Conservation (phyloP, 306 rosid species). For the Castanea sativa region DNA sequence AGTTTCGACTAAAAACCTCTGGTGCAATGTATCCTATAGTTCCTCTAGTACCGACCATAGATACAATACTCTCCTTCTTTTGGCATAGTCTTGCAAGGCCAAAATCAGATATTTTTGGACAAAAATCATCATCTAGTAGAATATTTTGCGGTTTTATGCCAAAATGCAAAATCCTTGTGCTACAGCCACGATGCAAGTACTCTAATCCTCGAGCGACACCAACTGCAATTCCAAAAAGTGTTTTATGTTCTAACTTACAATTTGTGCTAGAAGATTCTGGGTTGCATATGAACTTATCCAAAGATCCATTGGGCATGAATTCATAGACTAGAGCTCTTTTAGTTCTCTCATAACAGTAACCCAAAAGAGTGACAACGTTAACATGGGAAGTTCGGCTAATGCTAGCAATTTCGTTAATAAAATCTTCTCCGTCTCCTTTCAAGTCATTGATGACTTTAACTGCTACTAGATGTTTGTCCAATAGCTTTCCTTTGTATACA, state of each 20-base stretch:
- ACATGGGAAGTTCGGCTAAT: too few species aligned
- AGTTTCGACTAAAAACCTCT: constrained; percentile 20
- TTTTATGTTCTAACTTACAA: constrained; percentile 16
- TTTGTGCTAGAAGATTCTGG: not conserved
- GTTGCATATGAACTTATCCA: constrained; percentile 30
- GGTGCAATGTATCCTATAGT: too few species aligned
- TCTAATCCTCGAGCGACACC: constrained; percentile 41
- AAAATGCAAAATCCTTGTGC: constrained; percentile 36
- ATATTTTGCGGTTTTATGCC: constrained; percentile 9
- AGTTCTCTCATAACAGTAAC: too few species aligned
- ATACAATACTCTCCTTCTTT: constrained; percentile 32
- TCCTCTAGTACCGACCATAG: not conserved
- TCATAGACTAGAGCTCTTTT: constrained; percentile 11
- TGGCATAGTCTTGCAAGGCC: constrained; percentile 36
- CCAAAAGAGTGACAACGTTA: too few species aligned
- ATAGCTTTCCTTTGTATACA: too few species aligned
- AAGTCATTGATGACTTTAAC: constrained; percentile 31
- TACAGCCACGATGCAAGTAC: constrained; percentile 18
- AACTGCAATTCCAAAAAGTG: constrained; percentile 4
- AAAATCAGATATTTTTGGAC: constrained; percentile 40
- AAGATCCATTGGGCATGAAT: constrained; percentile 38
- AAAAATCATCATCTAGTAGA: not conserved
- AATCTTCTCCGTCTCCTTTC: constrained; percentile 34
- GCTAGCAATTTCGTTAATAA: constrained; percentile 38
- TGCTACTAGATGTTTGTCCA: not conserved